Evolutionary conservation across 1,284 basidiomycete genomes (phyloP).

Genomic region (Boletus sp.): DNA sequence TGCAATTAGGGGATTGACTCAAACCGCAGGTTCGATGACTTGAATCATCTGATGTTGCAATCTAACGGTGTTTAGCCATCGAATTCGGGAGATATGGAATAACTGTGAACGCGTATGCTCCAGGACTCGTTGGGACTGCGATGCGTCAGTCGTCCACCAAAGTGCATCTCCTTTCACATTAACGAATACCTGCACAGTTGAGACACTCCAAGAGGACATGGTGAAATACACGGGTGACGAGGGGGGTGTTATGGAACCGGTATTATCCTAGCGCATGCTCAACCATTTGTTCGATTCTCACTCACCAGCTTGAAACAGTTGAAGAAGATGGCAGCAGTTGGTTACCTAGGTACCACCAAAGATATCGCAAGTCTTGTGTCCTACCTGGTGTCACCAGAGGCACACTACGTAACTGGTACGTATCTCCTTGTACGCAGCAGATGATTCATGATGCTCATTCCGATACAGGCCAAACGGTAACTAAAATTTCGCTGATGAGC

Average conservation of each 20-base stretch:
- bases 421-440: not conserved
- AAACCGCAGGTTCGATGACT: conserved; percentile 21
- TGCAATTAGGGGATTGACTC: conserved; percentile 35
- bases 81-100: conserved; percentile 44
- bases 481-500: not conserved
- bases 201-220: conserved; percentile 15
- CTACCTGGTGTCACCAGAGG: conserved; percentile 37
- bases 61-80: conserved; percentile 28
- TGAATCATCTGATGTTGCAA: not conserved
- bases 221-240: conserved; percentile 15
- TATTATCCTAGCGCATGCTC: not conserved
- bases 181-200: conserved; percentile 10
- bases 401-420: conserved; percentile 40
- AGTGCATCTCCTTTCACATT: not conserved
- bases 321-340: conserved; percentile 16
- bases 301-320: conserved; percentile 15
- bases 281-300: not conserved
- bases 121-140: conserved; percentile 38
- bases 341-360: conserved; percentile 29
- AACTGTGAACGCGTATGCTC: conserved; percentile 54
- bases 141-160: conserved; percentile 30
- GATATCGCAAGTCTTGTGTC: conserved; percentile 39
- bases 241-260: conserved; percentile 17
- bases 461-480: conserved; percentile 29
- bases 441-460: not conserved